Conservation (phyloP, 1,284 basidiomycete species). For the Ceratobasidium sp. region DNA sequence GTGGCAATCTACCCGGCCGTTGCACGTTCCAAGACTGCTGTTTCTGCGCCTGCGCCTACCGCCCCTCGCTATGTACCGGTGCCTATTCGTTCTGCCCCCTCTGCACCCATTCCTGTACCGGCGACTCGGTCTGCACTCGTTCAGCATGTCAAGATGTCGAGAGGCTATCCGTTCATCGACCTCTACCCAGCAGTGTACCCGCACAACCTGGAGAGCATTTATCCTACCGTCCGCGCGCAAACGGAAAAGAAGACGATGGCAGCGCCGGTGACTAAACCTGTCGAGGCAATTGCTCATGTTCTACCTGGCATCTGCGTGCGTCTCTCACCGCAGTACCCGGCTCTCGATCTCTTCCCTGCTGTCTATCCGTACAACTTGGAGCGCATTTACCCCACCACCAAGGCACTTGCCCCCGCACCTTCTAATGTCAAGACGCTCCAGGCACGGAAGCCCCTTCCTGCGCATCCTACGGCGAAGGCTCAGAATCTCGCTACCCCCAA, state of each 20-base stretch:
- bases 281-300: background rate
- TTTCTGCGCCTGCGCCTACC: background rate
- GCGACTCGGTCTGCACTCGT: too few species aligned
- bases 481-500: too few species aligned
- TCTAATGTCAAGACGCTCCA: background rate
- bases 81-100: background rate
- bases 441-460: background rate
- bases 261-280: background rate
- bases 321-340: conserved; percentile 48
- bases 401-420: background rate
- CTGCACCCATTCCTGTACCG: background rate
- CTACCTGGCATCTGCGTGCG: background rate
- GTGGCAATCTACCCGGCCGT: conserved; percentile 45
- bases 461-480: too few species aligned
- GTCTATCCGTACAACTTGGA: conserved; percentile 47
- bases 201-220: conserved; percentile 45
- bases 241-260: too few species aligned
- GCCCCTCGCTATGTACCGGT: background rate
- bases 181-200: conserved; percentile 55
- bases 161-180: conserved; percentile 58
- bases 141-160: background rate
- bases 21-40: background rate
- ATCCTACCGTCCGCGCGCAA: conserved; percentile 24
- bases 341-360: conserved; percentile 50
- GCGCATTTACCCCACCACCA: conserved; percentile 45